Conservation (phyloP, 1,284 basidiomycete genomes). For the Gymnopus androsaceus region DNA sequence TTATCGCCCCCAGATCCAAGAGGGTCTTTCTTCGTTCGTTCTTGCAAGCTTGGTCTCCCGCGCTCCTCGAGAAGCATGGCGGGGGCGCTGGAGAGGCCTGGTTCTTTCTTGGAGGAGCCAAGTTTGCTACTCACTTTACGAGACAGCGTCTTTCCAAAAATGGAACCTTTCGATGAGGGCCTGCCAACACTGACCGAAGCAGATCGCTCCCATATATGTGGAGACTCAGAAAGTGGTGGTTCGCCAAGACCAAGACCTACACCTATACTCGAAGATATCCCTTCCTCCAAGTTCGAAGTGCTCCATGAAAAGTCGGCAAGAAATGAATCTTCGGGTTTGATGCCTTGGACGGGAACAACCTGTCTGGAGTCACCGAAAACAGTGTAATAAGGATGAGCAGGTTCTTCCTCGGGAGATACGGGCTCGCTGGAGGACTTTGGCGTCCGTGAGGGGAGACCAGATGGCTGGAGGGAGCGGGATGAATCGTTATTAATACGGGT, state of each 20-base stretch:
- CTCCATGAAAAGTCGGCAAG: conserved; percentile 10
- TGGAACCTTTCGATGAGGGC: not conserved
- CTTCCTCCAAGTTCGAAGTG: conserved; percentile 6
- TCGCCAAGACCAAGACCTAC: not conserved
- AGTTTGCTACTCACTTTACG: conserved; percentile 53
- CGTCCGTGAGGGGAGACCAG: conserved; percentile 2
- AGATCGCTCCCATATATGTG: conserved; percentile 4
- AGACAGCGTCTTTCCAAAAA: conserved; percentile 36
- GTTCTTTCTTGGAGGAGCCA: conserved; percentile 29
- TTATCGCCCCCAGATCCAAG: conserved; percentile 18
- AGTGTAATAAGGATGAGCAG: conserved; percentile 50
- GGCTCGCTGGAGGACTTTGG: conserved; percentile 17
- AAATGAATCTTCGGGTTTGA: conserved; percentile 39
- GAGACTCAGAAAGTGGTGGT: not conserved
- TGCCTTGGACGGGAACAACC: conserved; percentile 45
- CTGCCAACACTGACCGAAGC: conserved; percentile 6
- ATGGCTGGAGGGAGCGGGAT: not conserved
- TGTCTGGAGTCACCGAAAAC: conserved; percentile 51
- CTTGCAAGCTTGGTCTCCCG: conserved; percentile 37
- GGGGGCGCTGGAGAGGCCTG: not conserved
- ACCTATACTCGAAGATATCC: conserved; percentile 5
- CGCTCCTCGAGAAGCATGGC: not conserved
- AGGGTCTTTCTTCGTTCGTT: conserved; percentile 19
- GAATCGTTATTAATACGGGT: not conserved
- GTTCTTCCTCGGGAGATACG: not conserved